Evolutionary conservation across 495 filamentous ascomycete genomes (phyloP).

Genomic region (Tuber melanosporum): DNA sequence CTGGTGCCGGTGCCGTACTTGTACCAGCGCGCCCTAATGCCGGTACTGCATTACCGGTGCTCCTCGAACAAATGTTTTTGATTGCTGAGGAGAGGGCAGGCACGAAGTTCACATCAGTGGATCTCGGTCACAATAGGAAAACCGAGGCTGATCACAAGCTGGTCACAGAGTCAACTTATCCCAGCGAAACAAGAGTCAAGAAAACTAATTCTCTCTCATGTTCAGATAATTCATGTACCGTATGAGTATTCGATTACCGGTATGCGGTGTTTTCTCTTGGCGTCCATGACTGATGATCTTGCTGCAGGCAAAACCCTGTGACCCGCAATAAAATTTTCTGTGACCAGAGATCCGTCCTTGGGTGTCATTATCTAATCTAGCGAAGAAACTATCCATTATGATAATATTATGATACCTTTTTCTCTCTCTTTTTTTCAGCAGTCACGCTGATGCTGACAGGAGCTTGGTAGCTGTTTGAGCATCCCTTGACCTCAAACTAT

Average conservation of each 20-base stretch:
- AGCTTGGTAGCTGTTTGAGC: background rate
- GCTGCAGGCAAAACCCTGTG: background rate
- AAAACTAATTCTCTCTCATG: too few relatives aligned
- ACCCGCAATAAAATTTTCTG: background rate
- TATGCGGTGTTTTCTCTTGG: background rate
- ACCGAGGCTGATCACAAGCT: background rate
- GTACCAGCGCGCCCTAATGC: background rate
- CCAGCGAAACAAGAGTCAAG: background rate
- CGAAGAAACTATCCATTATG: background rate
- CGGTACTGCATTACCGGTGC: background rate
- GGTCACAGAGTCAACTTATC: background rate
- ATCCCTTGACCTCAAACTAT: background rate
- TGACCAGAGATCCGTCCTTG: background rate
- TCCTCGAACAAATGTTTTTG: background rate
- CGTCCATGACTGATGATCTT: background rate
- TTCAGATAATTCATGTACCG: too few relatives aligned
- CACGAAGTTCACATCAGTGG: background rate
- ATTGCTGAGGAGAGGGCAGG: background rate
- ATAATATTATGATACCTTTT: slow-evolving; percentile 12
- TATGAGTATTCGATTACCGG: too few relatives aligned
- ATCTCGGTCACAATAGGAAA: background rate
- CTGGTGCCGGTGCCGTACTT: background rate
- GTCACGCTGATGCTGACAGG: background rate
- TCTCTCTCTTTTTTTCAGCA: slow-evolving; percentile 38
- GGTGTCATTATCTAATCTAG: background rate